Base-by-base conservation (phyloP, 1,284 basidiomycete species). In the Violaceomyces palustris region DNA sequence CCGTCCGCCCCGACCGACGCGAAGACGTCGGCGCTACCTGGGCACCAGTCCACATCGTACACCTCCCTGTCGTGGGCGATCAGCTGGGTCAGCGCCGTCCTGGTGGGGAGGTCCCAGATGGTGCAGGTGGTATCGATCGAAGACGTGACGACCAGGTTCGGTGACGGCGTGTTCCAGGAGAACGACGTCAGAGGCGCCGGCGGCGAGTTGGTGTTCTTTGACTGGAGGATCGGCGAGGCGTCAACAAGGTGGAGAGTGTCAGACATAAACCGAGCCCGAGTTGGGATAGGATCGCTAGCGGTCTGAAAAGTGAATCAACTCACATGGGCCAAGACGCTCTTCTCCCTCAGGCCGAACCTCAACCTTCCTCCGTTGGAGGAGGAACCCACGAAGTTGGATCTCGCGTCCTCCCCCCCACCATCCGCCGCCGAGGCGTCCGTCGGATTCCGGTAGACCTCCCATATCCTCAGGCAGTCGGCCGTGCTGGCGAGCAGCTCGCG, bases 1-100 rank as follows among this genome's bases (percentile, higher is more conserved):
- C 94, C 94, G 72, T 99, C 94, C 11, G 93, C 94, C 19, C 94
- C 94, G 17, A 98, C 94, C 12, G 89, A 93, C 25, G 97, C 92
- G 74, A 99, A 99, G 57, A 97, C 92, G 74, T 98, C 92, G 4
- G 88, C 87, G 10, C 88, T 93, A n/a, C 85, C 83, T 2, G 94
- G 94, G n/a, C 96, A 82, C 93, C 94, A 97, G 30, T 89, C 91
- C 37, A 93, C 89, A 69, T 93, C 89, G 75, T 91, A 92, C 6
- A 99, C 94, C 74, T 97, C 94, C 35, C 90, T 83, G 78, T 99
- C 94, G 77, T 99, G 94, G 0, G 94, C 94, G 27, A 77, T 76
- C 18, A 77, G 64, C 74, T 99, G 94, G 1, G 94, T 98, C 67
- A 98, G 83, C 12, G 94, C 93, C n/a, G 87, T 85, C 15, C 84